A percentile compares a stretch with the other conserved stretches of the same genome.
Evolutionary conservation across 2,329 filamentous ascomycete genomes (phyloP).

Genomic region (Microdochium bolleyi): DNA sequence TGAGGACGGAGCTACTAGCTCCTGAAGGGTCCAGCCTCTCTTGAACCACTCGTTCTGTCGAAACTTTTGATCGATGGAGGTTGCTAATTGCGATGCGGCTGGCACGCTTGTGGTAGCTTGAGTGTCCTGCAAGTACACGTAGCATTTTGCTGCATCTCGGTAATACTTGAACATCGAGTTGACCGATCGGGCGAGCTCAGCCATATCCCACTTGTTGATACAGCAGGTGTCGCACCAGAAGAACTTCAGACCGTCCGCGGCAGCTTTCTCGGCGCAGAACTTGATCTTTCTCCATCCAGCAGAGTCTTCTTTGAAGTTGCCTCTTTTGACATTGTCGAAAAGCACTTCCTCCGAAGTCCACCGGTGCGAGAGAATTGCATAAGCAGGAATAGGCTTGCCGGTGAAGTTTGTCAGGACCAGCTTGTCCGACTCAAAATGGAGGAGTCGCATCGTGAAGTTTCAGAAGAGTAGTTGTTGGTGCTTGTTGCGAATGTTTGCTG

Average conservation of each 20-base stretch:
- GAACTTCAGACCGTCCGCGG: neutral
- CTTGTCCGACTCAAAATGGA: neutral
- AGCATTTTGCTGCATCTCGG: neutral
- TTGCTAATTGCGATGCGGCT: neutral
- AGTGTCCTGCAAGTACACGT: neutral
- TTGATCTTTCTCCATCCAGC: neutral
- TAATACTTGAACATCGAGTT: neutral
- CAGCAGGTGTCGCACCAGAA: constrained; percentile 3
- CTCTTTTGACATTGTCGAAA: neutral
- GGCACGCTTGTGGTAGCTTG: neutral
- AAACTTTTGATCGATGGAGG: constrained; percentile 1
- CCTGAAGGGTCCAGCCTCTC: constrained; percentile 15
- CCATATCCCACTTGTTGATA: neutral
- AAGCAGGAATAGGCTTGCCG: neutral
- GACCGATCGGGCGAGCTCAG: neutral
- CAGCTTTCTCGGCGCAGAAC: neutral
- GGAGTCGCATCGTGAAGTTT: neutral
- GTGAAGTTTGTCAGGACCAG: neutral
- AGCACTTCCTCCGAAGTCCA: neutral
- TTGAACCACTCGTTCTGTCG: constrained; percentile 11
- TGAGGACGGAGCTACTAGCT: constrained; percentile 14
- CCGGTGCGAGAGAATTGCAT: constrained; percentile 1
- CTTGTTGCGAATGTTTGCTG: too few species aligned
- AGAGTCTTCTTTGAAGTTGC: neutral
- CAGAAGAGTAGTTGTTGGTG: neutral